Evolutionary conservation across 331 rosid genomes (phyloP).

Genomic region (Telfairia occidentalis): DNA sequence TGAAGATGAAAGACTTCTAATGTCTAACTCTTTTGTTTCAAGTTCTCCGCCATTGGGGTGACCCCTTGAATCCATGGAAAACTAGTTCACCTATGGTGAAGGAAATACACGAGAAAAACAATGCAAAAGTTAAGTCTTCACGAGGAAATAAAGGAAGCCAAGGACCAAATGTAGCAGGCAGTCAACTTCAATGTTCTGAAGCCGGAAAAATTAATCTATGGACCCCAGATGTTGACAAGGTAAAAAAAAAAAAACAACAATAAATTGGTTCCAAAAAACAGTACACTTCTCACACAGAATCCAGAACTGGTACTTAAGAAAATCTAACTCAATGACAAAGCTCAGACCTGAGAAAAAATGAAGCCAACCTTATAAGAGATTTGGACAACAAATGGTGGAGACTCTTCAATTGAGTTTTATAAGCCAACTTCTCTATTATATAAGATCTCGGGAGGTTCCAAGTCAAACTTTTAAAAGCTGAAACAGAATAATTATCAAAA

Average conservation of each 20-base stretch:
- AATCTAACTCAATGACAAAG: background rate
- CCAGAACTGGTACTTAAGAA: background rate
- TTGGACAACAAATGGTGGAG: slow-evolving; percentile 8
- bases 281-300: background rate
- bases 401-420: slow-evolving; percentile 18
- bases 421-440: slow-evolving; percentile 16
- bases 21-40: slow-evolving; percentile 29
- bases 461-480: slow-evolving; percentile 47
- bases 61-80: slow-evolving; percentile 28
- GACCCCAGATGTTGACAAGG: background rate
- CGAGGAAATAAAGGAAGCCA: background rate
- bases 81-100: background rate
- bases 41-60: slow-evolving; percentile 28
- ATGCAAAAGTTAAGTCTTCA: slow-evolving; percentile 6
- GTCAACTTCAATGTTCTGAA: slow-evolving; percentile 1
- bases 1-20: slow-evolving; percentile 30
- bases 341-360: background rate
- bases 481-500: slow-evolving; percentile 13
- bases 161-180: background rate
- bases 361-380: background rate
- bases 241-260: background rate
- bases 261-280: background rate
- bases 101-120: slow-evolving; percentile 9
- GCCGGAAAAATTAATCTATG: background rate
- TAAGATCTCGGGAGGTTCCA: slow-evolving; percentile 20